Conservation (phyloP, 2,329 filamentous ascomycete genomes). For the Cladorrhinum sp. region DNA sequence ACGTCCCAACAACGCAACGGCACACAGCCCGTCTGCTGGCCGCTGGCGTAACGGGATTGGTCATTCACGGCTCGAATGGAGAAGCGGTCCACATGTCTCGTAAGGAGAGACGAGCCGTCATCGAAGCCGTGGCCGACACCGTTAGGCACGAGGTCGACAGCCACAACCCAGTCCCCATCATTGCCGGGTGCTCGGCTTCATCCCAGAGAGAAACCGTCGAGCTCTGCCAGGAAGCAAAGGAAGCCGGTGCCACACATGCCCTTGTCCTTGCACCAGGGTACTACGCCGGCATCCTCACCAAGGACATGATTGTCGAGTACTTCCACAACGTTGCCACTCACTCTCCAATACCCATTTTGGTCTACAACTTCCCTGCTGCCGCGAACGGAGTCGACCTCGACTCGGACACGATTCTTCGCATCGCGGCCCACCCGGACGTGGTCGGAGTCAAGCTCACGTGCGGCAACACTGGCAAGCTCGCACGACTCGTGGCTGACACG, state of each 20-base stretch:
- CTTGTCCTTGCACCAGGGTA: conserved; percentile 67
- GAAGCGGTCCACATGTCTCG: conserved; percentile 64
- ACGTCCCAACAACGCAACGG: conserved; percentile 47
- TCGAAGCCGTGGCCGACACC: conserved; percentile 40
- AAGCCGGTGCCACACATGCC: conserved; percentile 63
- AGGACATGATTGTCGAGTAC: conserved; percentile 54
- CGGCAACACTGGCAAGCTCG: conserved; percentile 58
- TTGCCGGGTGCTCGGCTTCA: conserved; percentile 65
- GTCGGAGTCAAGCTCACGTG: conserved; percentile 55
- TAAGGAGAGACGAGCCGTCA: conserved; percentile 56
- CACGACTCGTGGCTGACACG: conserved; percentile 47
- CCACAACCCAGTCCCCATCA: conserved; percentile 56
- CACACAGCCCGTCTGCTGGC: conserved; percentile 55
- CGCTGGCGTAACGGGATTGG: conserved; percentile 59
- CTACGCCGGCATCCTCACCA: conserved; percentile 58
- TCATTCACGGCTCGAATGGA: conserved; percentile 64
- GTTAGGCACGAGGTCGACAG: conserved; percentile 32
- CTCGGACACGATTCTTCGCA: conserved; percentile 47
- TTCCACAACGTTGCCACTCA: conserved; percentile 55
- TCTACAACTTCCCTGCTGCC: conserved; percentile 56
- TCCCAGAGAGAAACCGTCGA: conserved; percentile 65
- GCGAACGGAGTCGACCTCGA: conserved; percentile 51
- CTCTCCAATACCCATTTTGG: conserved; percentile 49
- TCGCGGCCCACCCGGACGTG: conserved; percentile 50
- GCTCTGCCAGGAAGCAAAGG: conserved; percentile 60